Conservation (phyloP, 371 early-diverging fungal genomes). For the Zopfochytrium polystomum region DNA sequence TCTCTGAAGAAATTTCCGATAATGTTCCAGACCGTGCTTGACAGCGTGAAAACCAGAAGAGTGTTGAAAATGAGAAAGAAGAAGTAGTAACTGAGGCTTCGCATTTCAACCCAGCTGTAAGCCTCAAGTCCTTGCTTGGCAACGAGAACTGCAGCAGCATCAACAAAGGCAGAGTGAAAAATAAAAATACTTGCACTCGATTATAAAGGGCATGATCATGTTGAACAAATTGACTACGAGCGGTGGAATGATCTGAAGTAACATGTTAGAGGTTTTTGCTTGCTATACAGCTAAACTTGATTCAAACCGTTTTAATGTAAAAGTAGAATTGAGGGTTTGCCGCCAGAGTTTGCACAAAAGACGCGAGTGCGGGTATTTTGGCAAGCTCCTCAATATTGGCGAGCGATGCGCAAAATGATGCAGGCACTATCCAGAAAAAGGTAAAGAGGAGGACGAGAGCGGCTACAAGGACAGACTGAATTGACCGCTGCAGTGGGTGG, state of each 20-base stretch:
- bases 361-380: conserved; percentile 22
- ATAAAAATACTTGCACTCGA: conserved; percentile 35
- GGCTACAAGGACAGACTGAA: conserved; percentile 22
- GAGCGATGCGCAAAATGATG: conserved; percentile 32
- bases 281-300: too few species aligned
- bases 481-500: conserved; percentile 25
- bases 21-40: conserved; percentile 21
- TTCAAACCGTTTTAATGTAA: conserved; percentile 28
- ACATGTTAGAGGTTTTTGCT: too few species aligned
- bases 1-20: conserved; percentile 25
- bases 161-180: background rate
- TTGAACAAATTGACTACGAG: conserved; percentile 33
- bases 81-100: conserved; percentile 42
- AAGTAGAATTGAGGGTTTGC: conserved; percentile 21
- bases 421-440: conserved; percentile 43
- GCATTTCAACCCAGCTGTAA: conserved; percentile 30
- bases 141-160: conserved; percentile 31
- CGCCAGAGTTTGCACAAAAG: conserved; percentile 15
- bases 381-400: conserved; percentile 34
- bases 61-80: conserved; percentile 48
- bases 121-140: conserved; percentile 35
- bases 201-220: conserved; percentile 38
- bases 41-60: conserved; percentile 41
- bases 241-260: conserved; percentile 42
- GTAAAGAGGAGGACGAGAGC: conserved; percentile 17